Percentiles rank a stretch among this genome's conserved stretches.
These are phyloP conservation scores for Hypoxylon crocopeplum DNA, from an alignment of 495 filamentous ascomycete species.

Conservation along the genomic window DNA sequence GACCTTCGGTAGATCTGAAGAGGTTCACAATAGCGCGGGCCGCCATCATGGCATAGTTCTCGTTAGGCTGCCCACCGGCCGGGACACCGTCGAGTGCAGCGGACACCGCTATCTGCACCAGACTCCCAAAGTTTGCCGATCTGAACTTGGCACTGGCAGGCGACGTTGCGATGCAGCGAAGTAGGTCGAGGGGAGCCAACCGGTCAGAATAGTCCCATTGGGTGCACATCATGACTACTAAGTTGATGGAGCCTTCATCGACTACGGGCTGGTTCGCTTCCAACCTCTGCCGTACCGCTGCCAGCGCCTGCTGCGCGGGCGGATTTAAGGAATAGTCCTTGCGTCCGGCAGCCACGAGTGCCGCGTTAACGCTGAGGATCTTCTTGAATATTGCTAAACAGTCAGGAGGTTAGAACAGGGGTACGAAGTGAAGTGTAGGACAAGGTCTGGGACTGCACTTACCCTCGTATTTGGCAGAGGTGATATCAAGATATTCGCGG, in stretches of 20 bases:
- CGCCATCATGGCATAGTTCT: constrained; percentile 87
- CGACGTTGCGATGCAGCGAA: constrained; percentile 77
- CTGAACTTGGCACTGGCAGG: constrained; percentile 63
- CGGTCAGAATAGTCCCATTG: constrained; percentile 79
- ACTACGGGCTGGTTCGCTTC: constrained; percentile 53
- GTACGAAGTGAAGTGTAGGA: constrained; percentile 19
- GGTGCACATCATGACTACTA: constrained; percentile 71
- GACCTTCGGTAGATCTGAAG: constrained; percentile 77
- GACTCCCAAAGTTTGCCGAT: constrained; percentile 50
- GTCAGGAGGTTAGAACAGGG: constrained; percentile 53
- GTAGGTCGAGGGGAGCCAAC: constrained; percentile 83
- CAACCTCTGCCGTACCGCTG: constrained; percentile 61
- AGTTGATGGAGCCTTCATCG: constrained; percentile 54
- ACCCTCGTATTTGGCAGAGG: constrained; percentile 53
- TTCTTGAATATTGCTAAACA: constrained; percentile 72
- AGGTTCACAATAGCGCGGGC: constrained; percentile 85
- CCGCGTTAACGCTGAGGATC: constrained; percentile 71
- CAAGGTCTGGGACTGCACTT: constrained; percentile 43
- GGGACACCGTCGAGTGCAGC: constrained; percentile 50
- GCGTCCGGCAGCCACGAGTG: constrained; percentile 68
- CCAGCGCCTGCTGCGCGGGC: constrained; percentile 66
- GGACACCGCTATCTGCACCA: constrained; percentile 63
- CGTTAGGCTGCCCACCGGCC: constrained; percentile 44
- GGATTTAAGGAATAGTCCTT: constrained; percentile 79
- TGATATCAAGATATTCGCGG: constrained; percentile 78